Evolutionary conservation across 2,329 filamentous ascomycete genomes (phyloP).

Genomic region (Dactylonectria macrodidyma): DNA sequence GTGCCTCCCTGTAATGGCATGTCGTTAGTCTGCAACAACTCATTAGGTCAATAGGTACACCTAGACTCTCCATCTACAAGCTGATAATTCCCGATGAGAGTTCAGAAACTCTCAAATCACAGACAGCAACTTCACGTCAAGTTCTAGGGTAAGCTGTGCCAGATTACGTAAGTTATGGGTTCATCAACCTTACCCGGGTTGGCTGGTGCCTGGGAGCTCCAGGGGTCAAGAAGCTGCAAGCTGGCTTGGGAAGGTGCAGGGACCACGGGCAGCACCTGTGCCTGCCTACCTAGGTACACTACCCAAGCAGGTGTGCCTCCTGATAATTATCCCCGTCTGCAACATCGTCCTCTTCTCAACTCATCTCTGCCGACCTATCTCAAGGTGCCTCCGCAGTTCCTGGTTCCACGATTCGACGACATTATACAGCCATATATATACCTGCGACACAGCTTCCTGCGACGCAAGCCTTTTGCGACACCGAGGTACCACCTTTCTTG

Average conservation of each 20-base stretch:
- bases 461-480: slow-evolving; percentile 15
- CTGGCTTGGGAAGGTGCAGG: not conserved
- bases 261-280: not conserved
- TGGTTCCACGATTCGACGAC: not conserved
- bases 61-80: too few relatives aligned
- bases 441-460: slow-evolving; percentile 3
- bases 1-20: too few relatives aligned
- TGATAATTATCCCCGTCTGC: slow-evolving; percentile 1
- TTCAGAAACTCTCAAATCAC: not conserved
- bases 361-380: not conserved
- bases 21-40: too few relatives aligned
- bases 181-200: too few relatives aligned
- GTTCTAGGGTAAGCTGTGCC: not conserved
- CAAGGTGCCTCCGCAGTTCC: not conserved
- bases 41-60: too few relatives aligned
- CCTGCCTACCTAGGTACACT: not conserved
- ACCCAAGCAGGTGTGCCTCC: not conserved
- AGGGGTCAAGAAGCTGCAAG: not conserved
- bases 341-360: slow-evolving; percentile 14
- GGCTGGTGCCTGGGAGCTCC: not conserved
- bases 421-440: not conserved
- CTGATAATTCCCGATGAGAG: too few relatives aligned
- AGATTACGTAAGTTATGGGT: not conserved
- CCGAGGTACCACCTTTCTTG: slow-evolving; percentile 24
- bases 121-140: not conserved